phyloP scores from a whole-genome alignment of 1,139 yeast genomes.

The Yamadazyma oceani region DNA sequence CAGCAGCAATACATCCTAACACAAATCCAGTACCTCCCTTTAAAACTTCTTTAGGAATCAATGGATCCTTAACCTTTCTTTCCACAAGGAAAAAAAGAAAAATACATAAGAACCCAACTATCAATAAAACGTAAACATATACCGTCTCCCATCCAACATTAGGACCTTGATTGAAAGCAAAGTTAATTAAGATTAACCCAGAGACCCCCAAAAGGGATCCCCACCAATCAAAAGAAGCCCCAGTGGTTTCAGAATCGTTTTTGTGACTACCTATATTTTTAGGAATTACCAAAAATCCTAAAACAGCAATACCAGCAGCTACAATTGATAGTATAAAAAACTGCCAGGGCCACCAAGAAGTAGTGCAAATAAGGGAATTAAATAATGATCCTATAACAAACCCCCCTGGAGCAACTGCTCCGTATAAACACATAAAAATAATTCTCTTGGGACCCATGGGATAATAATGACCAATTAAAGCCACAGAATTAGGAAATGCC shows the following conservation, averaged over 20 bases:
- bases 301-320: conserved; percentile 25
- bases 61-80: conserved; percentile 37
- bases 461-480: conserved; percentile 52
- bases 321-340: conserved; percentile 50
- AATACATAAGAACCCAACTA: conserved; percentile 44
- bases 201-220: conserved; percentile 37
- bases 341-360: conserved; percentile 58
- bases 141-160: conserved; percentile 54
- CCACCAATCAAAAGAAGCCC: conserved; percentile 40
- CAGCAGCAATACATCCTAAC: conserved; percentile 50
- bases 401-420: conserved; percentile 62
- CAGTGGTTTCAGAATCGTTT: not conserved
- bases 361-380: conserved; percentile 41
- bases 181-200: conserved; percentile 51
- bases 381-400: conserved; percentile 52
- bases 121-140: conserved; percentile 50
- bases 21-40: conserved; percentile 45
- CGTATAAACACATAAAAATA: conserved; percentile 49
- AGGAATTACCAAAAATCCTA: conserved; percentile 46
- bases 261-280: conserved; percentile 24
- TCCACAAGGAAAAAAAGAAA: conserved; percentile 39
- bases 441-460: conserved; percentile 44
- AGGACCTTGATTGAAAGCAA: conserved; percentile 66
- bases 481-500: conserved; percentile 56
- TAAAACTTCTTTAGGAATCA: conserved; percentile 46